Evolutionary conservation across 306 rosid species (phyloP).

Genomic region (Oxytropis ochrocephala): DNA sequence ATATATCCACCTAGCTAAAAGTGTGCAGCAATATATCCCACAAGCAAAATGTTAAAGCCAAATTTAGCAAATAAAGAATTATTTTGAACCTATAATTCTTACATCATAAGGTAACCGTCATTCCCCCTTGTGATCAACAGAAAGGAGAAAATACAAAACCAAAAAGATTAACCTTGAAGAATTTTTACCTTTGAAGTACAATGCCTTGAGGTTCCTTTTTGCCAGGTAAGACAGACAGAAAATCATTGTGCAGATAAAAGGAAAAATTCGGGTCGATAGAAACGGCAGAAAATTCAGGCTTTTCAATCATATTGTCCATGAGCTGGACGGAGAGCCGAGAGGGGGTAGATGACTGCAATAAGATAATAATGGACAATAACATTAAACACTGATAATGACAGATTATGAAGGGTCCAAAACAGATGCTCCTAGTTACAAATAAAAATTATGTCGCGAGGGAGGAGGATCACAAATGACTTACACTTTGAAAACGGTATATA

Average conservation of each 20-base stretch:
- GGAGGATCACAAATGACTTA: slow-evolving; percentile 29
- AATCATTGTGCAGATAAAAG: slow-evolving; percentile 75
- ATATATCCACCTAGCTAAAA: slow-evolving; percentile 6
- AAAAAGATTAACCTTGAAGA: background rate
- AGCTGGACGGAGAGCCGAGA: slow-evolving; percentile 65
- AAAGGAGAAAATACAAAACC: background rate
- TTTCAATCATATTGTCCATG: slow-evolving; percentile 82
- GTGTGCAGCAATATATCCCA: slow-evolving; percentile 6
- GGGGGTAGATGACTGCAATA: slow-evolving; percentile 58
- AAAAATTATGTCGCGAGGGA: background rate
- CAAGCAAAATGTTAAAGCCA: background rate
- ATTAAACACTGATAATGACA: background rate
- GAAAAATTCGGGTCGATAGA: slow-evolving; percentile 89
- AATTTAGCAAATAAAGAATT: background rate
- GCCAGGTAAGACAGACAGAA: slow-evolving; percentile 52
- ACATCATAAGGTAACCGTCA: background rate
- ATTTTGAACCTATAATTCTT: background rate
- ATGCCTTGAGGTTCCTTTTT: slow-evolving; percentile 68
- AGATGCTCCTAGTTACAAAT: background rate
- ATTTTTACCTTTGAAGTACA: slow-evolving; percentile 56
- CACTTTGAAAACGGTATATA: slow-evolving; percentile 79
- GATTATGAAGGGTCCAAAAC: background rate
- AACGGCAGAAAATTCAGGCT: slow-evolving; percentile 83
- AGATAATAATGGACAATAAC: slow-evolving; percentile 1
- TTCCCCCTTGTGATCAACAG: background rate